A percentile compares a stretch with the other conserved stretches of the same genome.
Conservation (phyloP, 441 rosid species). For the Pelargonium australe region DNA sequence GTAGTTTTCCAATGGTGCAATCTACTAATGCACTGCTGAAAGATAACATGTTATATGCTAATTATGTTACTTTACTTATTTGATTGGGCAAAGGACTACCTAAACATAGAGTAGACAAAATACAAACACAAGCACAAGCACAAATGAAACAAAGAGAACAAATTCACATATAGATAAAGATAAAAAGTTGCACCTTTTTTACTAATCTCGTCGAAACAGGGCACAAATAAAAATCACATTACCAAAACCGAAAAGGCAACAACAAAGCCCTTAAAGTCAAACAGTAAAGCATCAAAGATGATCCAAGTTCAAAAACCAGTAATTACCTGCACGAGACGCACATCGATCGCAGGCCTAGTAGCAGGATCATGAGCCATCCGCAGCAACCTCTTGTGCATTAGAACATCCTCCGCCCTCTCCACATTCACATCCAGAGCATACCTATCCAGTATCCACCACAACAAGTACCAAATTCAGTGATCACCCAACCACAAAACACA, state of each 20-base stretch:
- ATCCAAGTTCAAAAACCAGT: slow-evolving; percentile 17
- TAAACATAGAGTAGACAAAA: neutral
- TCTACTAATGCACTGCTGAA: neutral
- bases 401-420: slow-evolving; percentile 68
- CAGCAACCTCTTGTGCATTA: slow-evolving; percentile 59
- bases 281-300: slow-evolving; percentile 5
- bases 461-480: neutral
- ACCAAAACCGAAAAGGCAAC: neutral
- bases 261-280: neutral
- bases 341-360: slow-evolving; percentile 55
- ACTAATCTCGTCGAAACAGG: neutral
- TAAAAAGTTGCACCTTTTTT: neutral
- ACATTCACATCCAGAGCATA: slow-evolving; percentile 61
- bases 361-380: slow-evolving; percentile 42
- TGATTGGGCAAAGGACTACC: neutral
- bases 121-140: neutral
- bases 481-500: neutral
- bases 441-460: slow-evolving; percentile 21
- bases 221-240: neutral
- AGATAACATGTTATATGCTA: neutral
- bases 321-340: slow-evolving; percentile 52
- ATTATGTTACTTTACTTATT: neutral
- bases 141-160: neutral
- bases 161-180: too few relatives aligned
- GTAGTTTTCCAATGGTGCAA: too few relatives aligned